Conservation (phyloP, 2,329 filamentous ascomycete genomes). For the Diplodia intermedia region DNA sequence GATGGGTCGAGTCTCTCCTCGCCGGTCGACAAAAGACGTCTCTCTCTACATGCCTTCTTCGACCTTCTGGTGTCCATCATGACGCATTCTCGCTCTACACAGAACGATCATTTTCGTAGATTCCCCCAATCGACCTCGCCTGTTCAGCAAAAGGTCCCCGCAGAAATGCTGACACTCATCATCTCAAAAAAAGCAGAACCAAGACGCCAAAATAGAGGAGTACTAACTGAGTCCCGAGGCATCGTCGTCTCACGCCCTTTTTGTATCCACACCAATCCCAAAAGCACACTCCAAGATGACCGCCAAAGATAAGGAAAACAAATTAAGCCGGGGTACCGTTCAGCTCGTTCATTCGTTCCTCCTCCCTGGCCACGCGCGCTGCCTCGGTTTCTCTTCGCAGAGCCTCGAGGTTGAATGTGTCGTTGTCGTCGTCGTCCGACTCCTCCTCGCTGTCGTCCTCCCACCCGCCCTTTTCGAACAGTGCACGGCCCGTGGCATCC, state of each 20-base stretch:
- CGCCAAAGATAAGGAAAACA: background rate
- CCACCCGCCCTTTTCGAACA: constrained; percentile 98
- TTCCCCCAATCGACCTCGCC: constrained; percentile 17
- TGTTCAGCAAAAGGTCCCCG: constrained; percentile 15
- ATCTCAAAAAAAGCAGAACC: background rate
- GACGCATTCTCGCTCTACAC: constrained; percentile 16
- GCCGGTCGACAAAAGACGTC: background rate
- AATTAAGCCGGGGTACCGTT: background rate
- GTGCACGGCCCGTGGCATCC: constrained; percentile 90
- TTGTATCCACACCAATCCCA: constrained; percentile 26
- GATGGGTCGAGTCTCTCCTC: background rate
- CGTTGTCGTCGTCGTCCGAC: constrained; percentile 68
- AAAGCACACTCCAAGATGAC: background rate
- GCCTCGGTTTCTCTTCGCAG: constrained; percentile 85
- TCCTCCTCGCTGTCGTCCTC: constrained; percentile 66
- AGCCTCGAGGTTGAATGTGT: constrained; percentile 79
- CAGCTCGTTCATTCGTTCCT: constrained; percentile 63
- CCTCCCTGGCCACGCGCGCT: constrained; percentile 75
- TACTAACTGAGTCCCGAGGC: constrained; percentile 19
- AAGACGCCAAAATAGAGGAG: constrained; percentile 15
- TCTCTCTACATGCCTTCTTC: background rate
- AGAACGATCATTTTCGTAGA: constrained; percentile 12
- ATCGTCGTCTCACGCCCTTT: constrained; percentile 23
- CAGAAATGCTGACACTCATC: constrained; percentile 4
- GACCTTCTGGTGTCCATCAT: background rate